A percentile compares a stretch with the other conserved stretches of the same genome.
Conservation (phyloP, 1,139 yeast species). For the Blastobotrys indianensis region DNA sequence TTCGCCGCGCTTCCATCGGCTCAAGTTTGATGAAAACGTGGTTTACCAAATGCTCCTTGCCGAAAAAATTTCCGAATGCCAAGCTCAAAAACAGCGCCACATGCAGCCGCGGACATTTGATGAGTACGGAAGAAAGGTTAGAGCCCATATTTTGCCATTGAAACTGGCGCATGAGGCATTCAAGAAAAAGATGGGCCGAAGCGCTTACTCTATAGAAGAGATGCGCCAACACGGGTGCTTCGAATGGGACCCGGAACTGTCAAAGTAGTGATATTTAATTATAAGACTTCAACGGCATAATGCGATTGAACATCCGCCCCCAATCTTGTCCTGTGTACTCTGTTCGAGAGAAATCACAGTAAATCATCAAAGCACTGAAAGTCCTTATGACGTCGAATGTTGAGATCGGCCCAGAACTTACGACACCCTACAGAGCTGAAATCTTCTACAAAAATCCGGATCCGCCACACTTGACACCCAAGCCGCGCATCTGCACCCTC, state of each 20-base stretch:
- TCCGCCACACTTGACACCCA: not conserved
- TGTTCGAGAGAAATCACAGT: no score
- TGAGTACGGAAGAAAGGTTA: not conserved
- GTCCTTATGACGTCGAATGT: not conserved
- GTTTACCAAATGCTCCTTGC: conserved; percentile 40
- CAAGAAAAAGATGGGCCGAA: conserved; percentile 5
- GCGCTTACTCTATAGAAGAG: conserved; percentile 8
- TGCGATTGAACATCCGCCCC: no score
- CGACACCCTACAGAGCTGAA: no score
- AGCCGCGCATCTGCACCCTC: no score
- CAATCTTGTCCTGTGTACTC: no score
- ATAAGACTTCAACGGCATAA: no score
- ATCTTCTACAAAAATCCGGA: not conserved
- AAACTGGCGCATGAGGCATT: conserved; percentile 7
- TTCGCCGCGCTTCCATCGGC: conserved; percentile 41
- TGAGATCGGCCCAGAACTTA: not conserved
- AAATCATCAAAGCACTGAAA: no score
- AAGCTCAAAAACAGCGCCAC: no score
- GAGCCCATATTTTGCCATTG: conserved; percentile 5
- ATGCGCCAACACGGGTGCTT: conserved; percentile 7
- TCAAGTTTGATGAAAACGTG: conserved; percentile 46
- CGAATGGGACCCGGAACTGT: conserved; percentile 4
- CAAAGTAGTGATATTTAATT: not conserved
- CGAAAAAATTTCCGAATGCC: conserved; percentile 13
- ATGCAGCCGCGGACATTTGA: conserved; percentile 1